Conservation (phyloP, 176 grass and related monocot species). For the Puccinellia tenuiflora region DNA sequence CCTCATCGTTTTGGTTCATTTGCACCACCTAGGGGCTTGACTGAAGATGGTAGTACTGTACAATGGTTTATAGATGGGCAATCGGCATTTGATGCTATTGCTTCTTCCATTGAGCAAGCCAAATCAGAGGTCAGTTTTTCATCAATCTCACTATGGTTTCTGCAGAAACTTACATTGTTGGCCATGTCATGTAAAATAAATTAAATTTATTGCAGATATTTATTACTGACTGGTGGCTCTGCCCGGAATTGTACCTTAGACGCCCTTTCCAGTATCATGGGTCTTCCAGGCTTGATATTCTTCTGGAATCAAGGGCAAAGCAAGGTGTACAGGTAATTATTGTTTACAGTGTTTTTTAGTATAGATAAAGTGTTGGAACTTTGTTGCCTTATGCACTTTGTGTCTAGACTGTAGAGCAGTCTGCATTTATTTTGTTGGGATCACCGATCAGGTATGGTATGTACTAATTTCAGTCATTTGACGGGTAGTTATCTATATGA, state of each 20-base stretch:
- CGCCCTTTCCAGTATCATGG: slow-evolving; percentile 71
- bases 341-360: not conserved
- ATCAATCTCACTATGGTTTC: slow-evolving; percentile 45
- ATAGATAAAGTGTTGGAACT: slow-evolving; percentile 4
- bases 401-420: not conserved
- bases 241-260: slow-evolving; percentile 88
- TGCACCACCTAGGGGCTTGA: slow-evolving; percentile 80
- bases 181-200: slow-evolving; percentile 12
- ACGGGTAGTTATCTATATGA: no score
- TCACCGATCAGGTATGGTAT: no score
- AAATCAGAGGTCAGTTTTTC: slow-evolving; percentile 73
- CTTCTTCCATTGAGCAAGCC: slow-evolving; percentile 83
- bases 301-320: slow-evolving; percentile 88
- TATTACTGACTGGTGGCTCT: slow-evolving; percentile 96
- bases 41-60: slow-evolving; percentile 66
- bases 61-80: slow-evolving; percentile 95
- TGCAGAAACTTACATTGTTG: not conserved
- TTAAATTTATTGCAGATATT: slow-evolving; percentile 71
- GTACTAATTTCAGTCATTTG: no score
- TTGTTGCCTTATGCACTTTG: not conserved
- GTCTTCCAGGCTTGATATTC: slow-evolving; percentile 72
- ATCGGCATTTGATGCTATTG: slow-evolving; percentile 79
- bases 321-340: slow-evolving; percentile 84
- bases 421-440: no score
- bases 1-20: slow-evolving; percentile 93